These are phyloP conservation scores for Cryptococcus sp. DNA, from an alignment of 1,284 basidiomycete species.

Conservation along the genomic window DNA sequence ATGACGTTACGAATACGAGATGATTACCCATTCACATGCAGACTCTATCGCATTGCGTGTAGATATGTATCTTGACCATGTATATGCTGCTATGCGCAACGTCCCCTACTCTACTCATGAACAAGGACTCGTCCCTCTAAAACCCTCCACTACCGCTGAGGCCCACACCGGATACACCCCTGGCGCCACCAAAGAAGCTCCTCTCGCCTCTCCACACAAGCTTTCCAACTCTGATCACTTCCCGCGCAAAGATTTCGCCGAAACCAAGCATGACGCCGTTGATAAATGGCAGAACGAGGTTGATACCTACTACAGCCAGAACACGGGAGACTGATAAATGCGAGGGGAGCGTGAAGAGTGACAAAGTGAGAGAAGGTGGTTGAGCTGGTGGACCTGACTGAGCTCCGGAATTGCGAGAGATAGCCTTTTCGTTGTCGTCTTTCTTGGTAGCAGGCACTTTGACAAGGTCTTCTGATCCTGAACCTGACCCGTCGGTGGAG, in stretches of 20 bases:
- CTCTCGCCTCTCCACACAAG: slow-evolving; percentile 50
- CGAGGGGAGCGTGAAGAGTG: slow-evolving; percentile 76
- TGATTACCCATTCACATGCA: not conserved
- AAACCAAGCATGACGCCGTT: slow-evolving; percentile 99
- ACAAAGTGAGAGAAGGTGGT: slow-evolving; percentile 64
- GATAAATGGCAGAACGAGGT: slow-evolving; percentile 88
- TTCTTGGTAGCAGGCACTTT: slow-evolving; percentile 9
- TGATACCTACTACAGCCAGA: slow-evolving; percentile 82
- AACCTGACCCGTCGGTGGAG: slow-evolving; percentile 7
- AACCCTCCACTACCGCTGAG: slow-evolving; percentile 39
- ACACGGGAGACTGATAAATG: slow-evolving; percentile 74
- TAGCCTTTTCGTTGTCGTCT: not conserved
- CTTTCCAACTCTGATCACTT: slow-evolving; percentile 70
- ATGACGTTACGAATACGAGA: not conserved
- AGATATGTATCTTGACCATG: too few relatives aligned
- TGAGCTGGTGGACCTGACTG: slow-evolving; percentile 25
- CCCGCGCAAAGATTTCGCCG: slow-evolving; percentile 94
- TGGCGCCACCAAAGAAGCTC: slow-evolving; percentile 19
- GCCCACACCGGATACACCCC: slow-evolving; percentile 34
- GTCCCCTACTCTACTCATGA: too few relatives aligned
- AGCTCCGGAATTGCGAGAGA: not conserved
- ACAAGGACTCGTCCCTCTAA: not conserved
- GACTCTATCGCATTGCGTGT: not conserved
- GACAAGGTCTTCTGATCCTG: slow-evolving; percentile 28
- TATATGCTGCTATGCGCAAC: too few relatives aligned